Evolutionary conservation across 176 grass and related monocot genomes (phyloP), one percentile per base, ranked within the genome.

Genomic region (Bromus sterilis): DNA sequence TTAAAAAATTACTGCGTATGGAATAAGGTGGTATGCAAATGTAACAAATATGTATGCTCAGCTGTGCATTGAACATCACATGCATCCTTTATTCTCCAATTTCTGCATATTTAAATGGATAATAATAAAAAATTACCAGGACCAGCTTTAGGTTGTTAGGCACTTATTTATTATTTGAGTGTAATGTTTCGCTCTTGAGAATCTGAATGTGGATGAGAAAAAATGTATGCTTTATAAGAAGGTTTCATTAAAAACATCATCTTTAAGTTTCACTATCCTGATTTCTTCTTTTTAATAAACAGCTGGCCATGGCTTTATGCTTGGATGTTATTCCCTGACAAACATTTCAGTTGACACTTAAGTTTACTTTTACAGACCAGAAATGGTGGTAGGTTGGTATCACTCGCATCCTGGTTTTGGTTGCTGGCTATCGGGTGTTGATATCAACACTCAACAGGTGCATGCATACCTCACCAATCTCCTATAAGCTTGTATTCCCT

Each of bases 331-430:
- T 40, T 24, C 11, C 82, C 55, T 56, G 28, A 6, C 28, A 64
- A 76, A 83, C 33, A 26, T 40, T 16, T 74, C 43, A 78, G 60
- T 12, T 80, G 35, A 62, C 9, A 57, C 16, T 48, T 78, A 18
- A 25, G 32, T 49, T 57, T 55, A 15, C 53, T 80, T 85, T 78
- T 84, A 79, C 86, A 98, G 93, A 43, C 93, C 96, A 57, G 96
- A 98, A 86, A 98, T 98, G 96, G 96, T 98, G 59, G 96, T 98
- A 36, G 96, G 96, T n/a, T 98, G 96, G 96, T 98, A 98, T 57
- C 96, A 98, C 74, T 98, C 96, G 71, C 96, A 98, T 89, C 96
- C 93, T 77, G 96, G 93, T 11, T 98, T 98, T 69, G 96, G 93
- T 79, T 93, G 93, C 75, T 98, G 96, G 96, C 84, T 98, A 30